These are phyloP conservation scores for Chara braunii DNA, from an alignment of 139 green algal species.

Conservation along the genomic window DNA sequence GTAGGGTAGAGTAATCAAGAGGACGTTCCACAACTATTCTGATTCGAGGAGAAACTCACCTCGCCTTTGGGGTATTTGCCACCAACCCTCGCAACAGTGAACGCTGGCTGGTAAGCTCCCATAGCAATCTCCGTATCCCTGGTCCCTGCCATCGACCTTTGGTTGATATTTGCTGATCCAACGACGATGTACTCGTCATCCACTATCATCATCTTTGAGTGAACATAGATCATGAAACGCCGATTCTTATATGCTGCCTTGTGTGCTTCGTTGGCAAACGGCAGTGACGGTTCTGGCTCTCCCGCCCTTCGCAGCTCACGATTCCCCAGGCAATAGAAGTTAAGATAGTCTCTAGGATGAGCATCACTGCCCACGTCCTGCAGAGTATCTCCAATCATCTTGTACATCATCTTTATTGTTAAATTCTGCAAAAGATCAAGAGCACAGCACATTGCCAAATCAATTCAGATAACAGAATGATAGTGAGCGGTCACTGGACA, in stretches of 20 bases:
- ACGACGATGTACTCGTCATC: constrained; percentile 58
- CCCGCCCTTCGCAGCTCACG: too few relatives aligned
- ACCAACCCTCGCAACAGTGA: too few relatives aligned
- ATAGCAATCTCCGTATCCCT: constrained; percentile 57
- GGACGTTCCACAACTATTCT: too few relatives aligned
- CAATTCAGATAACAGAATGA: too few relatives aligned
- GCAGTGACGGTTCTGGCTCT: too few relatives aligned
- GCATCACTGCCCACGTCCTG: background rate
- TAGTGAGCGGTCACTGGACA: too few relatives aligned
- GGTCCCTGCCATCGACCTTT: constrained; percentile 34
- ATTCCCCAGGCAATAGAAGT: constrained; percentile 58
- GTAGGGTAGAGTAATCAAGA: too few relatives aligned
- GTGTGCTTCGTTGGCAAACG: too few relatives aligned
- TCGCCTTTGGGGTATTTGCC: too few relatives aligned
- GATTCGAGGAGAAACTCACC: too few relatives aligned
- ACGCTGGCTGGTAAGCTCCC: constrained; percentile 46
- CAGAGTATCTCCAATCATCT: constrained; percentile 22
- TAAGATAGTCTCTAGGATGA: constrained; percentile 56
- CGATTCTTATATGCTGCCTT: background rate
- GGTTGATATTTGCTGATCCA: constrained; percentile 57
- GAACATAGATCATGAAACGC: constrained; percentile 35
- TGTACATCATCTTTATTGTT: constrained; percentile 53
- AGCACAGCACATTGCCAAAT: too few relatives aligned
- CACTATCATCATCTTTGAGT: constrained; percentile 39
- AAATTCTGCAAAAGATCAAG: constrained; percentile 2